phyloP scores from a whole-genome alignment of 2,329 filamentous ascomycete species.

The Emergomyces africanus region DNA sequence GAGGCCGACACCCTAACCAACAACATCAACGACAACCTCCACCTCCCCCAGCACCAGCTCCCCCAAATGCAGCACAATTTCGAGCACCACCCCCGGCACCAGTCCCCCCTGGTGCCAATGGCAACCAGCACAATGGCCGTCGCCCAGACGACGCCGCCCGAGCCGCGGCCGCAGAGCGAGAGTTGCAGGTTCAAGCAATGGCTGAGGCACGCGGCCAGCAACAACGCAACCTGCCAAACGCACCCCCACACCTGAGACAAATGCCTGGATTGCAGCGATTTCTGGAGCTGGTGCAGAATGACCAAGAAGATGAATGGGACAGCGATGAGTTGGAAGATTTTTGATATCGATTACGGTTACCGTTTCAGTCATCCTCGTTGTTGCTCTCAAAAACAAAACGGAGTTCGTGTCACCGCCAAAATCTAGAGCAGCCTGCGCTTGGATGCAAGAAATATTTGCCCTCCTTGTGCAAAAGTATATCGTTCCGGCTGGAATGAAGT shows the following conservation, averaged over 20 bases:
- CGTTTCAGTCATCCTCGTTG: background rate
- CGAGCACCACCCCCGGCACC: constrained; percentile 26
- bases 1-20: constrained; percentile 18
- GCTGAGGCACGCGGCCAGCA: constrained; percentile 11
- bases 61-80: constrained; percentile 22
- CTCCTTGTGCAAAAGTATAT: background rate
- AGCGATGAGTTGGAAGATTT: constrained; percentile 42
- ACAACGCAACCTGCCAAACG: constrained; percentile 16
- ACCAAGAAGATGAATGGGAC: constrained; percentile 47
- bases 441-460: background rate
- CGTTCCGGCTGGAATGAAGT: background rate
- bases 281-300: constrained; percentile 38
- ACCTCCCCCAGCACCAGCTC: constrained; percentile 31
- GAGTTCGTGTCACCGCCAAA: background rate
- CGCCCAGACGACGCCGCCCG: constrained; percentile 9
- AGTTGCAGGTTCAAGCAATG: background rate
- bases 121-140: constrained; percentile 5
- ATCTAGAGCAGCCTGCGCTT: background rate
- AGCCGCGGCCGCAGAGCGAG: constrained; percentile 1
- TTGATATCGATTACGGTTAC: background rate
- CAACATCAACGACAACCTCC: constrained; percentile 16
- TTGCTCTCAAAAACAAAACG: background rate
- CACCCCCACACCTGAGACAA: constrained; percentile 2
- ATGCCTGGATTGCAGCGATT: constrained; percentile 36
- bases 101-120: constrained; percentile 17